phyloP scores from a whole-genome alignment of 1,139 yeast species.

The Debaryomyces singareniensis region DNA sequence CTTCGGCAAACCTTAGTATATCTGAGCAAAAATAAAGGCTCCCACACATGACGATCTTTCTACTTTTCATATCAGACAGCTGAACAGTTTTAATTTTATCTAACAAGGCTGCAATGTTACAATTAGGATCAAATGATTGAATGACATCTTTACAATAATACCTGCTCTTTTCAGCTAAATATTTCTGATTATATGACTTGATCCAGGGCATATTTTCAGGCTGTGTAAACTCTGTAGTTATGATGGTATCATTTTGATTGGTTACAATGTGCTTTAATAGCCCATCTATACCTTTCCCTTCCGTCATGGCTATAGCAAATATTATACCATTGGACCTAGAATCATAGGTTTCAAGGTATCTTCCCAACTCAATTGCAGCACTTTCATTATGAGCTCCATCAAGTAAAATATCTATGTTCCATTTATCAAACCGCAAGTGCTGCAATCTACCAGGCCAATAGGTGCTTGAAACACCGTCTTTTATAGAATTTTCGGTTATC shows the following conservation, averaged over 20 bases:
- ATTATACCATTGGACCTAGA: constrained; percentile 32
- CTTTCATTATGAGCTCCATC: constrained; percentile 94
- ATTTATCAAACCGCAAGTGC: constrained; percentile 18
- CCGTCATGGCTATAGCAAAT: constrained; percentile 68
- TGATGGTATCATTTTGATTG: constrained; percentile 43
- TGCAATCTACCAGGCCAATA: constrained; percentile 66
- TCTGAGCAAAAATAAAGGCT: constrained; percentile 75
- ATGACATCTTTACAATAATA: background rate
- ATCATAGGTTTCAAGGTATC: constrained; percentile 18
- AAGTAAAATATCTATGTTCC: constrained; percentile 36
- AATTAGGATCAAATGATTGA: constrained; percentile 21
- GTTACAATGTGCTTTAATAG: constrained; percentile 48
- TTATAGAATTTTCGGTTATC: constrained; percentile 28
- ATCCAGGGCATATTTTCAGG: constrained; percentile 97
- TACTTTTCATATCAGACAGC: constrained; percentile 12
- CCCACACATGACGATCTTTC: constrained; percentile 64
- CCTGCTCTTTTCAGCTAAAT: constrained; percentile 25
- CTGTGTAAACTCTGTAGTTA: constrained; percentile 55
- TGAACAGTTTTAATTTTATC: constrained; percentile 20
- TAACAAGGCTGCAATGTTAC: constrained; percentile 10
- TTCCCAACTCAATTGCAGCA: constrained; percentile 66
- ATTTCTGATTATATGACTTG: constrained; percentile 35
- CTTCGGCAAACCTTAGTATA: constrained; percentile 34
- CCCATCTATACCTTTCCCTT: constrained; percentile 56
- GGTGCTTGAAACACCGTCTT: constrained; percentile 45